Base-by-base conservation (phyloP, 2,329 filamentous ascomycete genomes). In the Curvularia spicifera region DNA sequence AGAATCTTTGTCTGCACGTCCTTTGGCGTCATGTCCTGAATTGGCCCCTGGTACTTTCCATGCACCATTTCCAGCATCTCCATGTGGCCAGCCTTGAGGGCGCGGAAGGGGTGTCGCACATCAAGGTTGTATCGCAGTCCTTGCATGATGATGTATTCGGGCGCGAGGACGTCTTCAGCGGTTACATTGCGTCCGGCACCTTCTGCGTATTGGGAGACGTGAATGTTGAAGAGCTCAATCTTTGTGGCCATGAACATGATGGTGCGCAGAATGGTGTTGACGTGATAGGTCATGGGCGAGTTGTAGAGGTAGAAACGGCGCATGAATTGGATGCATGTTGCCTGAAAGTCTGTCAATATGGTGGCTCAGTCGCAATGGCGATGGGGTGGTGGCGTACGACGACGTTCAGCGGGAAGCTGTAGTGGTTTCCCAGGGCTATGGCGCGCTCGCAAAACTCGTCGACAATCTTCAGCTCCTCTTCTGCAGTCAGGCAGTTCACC, bases 241-340 rank as follows among this genome's bases (percentile, higher is more conserved):
- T 99, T 99, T 70, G 89, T 93, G 9, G 93, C 93, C 64, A 99
- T 91, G 81, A 96, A 98, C 53, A 99, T 85, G 35, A 91, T 91
- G 29, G 93, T 95, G 73, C 93, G 91, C 74, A 96, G 88, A 66
- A 98, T 90, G 63, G 92, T 89, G 61, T 91, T 90, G 0, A 93
- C 94, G 61, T 94, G 91, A 75, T 99, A 98, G 29, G 93, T 97
- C 91, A 98, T 97, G 71, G 93, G 87, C 40, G 91, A 96, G 79
- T 98, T 97, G 71, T 91, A 94, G 37, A 97, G 85, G 80, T 98
- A 99, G 83, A 99, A 98, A 57, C 95, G 90, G 55, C 91, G 90
- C 59, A 99, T 85, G 75, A 96, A 97, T 72, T 96, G 88, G 60
- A 94, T 90, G 3, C 92, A 91, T 6, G 93, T 97, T 26, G 90